Percentiles rank a stretch among this genome's conserved stretches.
phyloP scores from a whole-genome alignment of 805 yeast species.

The Blastobotrys muscicola region DNA sequence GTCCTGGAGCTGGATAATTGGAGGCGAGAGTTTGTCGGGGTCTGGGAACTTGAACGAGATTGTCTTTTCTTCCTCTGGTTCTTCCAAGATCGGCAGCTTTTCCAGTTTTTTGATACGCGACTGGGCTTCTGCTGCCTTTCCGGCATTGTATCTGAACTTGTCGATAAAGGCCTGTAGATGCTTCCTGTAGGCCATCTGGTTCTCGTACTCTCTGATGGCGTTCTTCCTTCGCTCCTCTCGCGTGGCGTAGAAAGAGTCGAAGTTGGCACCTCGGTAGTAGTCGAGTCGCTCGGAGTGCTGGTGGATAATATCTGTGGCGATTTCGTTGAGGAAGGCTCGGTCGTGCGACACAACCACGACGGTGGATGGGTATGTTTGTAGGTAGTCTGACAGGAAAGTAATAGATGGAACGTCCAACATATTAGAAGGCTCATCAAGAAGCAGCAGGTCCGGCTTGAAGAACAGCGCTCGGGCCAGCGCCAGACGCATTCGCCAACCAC shows the following conservation, averaged over 20 bases:
- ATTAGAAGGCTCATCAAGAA: conserved; percentile 98
- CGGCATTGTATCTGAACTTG: conserved; percentile 95
- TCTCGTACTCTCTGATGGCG: conserved; percentile 91
- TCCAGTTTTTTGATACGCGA: conserved; percentile 95
- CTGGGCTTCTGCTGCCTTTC: conserved; percentile 95
- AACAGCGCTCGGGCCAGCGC: conserved; percentile 96
- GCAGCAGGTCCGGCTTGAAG: conserved; percentile 88
- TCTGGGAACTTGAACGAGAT: conserved; percentile 89
- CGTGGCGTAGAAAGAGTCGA: conserved; percentile 86
- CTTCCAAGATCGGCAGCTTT: conserved; percentile 83
- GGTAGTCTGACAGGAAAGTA: conserved; percentile 81
- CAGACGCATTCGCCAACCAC: conserved; percentile 99
- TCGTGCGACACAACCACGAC: conserved; percentile 96
- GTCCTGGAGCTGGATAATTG: conserved; percentile 77
- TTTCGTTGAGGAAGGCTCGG: conserved; percentile 92
- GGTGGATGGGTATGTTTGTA: conserved; percentile 85
- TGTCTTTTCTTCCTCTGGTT: conserved; percentile 86
- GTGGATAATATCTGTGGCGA: conserved; percentile 95
- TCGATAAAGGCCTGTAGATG: conserved; percentile 93
- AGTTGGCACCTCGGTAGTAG: conserved; percentile 83
- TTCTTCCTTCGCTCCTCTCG: conserved; percentile 92
- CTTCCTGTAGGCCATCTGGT: conserved; percentile 90
- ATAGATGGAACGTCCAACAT: conserved; percentile 99
- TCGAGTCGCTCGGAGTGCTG: conserved; percentile 97
- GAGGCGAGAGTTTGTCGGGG: conserved; percentile 87